A percentile compares a stretch with the other conserved stretches of the same genome.
Evolutionary conservation across 164 flowering plant species (phyloP).

Genomic region (Vitis labrusca): DNA sequence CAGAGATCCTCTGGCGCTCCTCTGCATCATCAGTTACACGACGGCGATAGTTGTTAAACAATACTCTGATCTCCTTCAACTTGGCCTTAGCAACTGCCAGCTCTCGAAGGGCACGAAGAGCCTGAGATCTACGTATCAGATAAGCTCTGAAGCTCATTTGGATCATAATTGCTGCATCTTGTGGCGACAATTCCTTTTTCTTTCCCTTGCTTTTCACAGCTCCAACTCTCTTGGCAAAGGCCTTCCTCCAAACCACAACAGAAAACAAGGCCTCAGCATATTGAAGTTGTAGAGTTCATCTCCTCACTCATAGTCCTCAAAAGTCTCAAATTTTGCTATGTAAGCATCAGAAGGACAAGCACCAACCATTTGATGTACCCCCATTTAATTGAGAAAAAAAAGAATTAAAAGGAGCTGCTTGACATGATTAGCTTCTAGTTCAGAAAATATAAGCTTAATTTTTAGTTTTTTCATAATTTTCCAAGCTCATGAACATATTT

Average conservation of each 20-base stretch:
- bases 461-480: too few relatives aligned
- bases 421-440: too few relatives aligned
- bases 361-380: too few relatives aligned
- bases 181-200: conserved; percentile 73
- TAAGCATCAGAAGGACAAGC: too few relatives aligned
- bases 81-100: conserved; percentile 83
- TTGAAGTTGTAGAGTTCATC: too few relatives aligned
- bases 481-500: too few relatives aligned
- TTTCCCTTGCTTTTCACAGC: conserved; percentile 59
- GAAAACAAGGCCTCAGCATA: neutral
- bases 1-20: conserved; percentile 86
- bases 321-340: too few relatives aligned
- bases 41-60: conserved; percentile 75
- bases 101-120: conserved; percentile 77
- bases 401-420: too few relatives aligned
- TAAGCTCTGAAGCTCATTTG: conserved; percentile 77
- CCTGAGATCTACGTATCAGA: conserved; percentile 76
- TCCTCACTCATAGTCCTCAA: too few relatives aligned
- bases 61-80: conserved; percentile 78
- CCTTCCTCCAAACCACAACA: conserved; percentile 36
- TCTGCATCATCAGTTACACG: conserved; percentile 62
- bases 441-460: too few relatives aligned
- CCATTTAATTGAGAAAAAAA: too few relatives aligned
- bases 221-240: conserved; percentile 62
- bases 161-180: conserved; percentile 84